Base-by-base conservation (phyloP, 1,284 basidiomycete genomes). In the Ceratobasidium sp. region DNA sequence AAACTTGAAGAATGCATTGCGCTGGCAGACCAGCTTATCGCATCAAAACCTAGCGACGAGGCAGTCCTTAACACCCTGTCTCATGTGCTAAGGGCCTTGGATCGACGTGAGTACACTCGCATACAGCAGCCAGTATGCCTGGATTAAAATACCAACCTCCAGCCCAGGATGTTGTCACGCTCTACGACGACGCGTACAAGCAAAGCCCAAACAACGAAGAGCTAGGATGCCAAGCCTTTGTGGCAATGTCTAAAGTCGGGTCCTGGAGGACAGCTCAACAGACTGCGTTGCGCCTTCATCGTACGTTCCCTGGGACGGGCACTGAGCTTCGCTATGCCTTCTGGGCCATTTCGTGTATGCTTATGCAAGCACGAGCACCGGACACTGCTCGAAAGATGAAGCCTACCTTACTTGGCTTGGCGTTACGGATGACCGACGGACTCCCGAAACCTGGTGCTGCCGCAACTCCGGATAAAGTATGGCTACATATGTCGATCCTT, bases 201-300 rank as follows among this genome's bases (percentile, higher is more conserved):
- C 87, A 89, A 76, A 87, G 91, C 74, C 93, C 94, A 19, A 80
- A 82, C 7, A 94, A 93, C 79, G 92, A 95, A 79, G 92, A 94
- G 72, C 86, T 95, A 6, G 92, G 90, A 14, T 85, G 86, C 24
- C 92, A 95, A 80, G 90, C 92, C 0, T 95, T 95, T 84, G 89
- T 93, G 79, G 91, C 92, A 49, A 92, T 93, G 79, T 87, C 91
- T 34, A 88, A 92, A 77, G 88, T 89, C 46, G 85, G 86, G 8
- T 89, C 91, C 76, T 94, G 92, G 92, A 93, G 92, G 81, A 86
- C 88, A 58, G 91, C 91, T 31, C 92, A 94, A 81, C 89, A 90
- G 84, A 92, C 91, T 79, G 74, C 84, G 75, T 41, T 75, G 58
- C 68, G 62, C 34, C 31, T 74, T 75, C 71, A 77, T 59, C 58